These are phyloP conservation scores for Colletotrichum lindemuthianum DNA, from an alignment of 2,329 filamentous ascomycete genomes.

Conservation along the genomic window DNA sequence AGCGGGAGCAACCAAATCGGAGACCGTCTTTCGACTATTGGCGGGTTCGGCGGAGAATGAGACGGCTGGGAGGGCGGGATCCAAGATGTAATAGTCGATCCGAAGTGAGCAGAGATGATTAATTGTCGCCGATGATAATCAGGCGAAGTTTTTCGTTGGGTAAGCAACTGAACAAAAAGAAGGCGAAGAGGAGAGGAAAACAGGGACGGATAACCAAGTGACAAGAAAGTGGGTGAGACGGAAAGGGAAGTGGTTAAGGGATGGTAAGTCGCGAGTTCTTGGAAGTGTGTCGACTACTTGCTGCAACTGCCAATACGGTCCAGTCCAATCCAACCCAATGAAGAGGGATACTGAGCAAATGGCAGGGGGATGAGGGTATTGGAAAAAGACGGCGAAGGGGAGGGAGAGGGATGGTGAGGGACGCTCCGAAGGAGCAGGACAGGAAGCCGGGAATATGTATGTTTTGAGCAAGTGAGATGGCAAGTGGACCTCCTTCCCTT, in stretches of 20 bases:
- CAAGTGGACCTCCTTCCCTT: constrained; percentile 14
- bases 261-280: constrained; percentile 15
- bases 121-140: constrained; percentile 23
- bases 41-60: constrained; percentile 27
- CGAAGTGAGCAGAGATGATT: constrained; percentile 4
- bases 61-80: constrained; percentile 23
- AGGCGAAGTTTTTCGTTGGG: constrained; percentile 12
- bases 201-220: constrained; percentile 3
- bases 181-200: constrained; percentile 4
- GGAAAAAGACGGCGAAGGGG: constrained; percentile 30
- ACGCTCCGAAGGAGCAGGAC: constrained; percentile 29
- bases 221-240: background rate
- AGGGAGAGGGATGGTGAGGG: constrained; percentile 23
- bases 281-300: constrained; percentile 7
- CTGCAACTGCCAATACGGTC: background rate
- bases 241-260: background rate
- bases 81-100: constrained; percentile 11
- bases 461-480: constrained; percentile 35
- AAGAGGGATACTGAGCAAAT: constrained; percentile 1
- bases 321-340: background rate
- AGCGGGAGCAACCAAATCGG: constrained; percentile 19
- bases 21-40: constrained; percentile 25
- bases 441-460: constrained; percentile 35
- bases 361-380: background rate
- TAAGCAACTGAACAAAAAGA: constrained; percentile 40